Evolutionary conservation across 1,284 basidiomycete genomes (phyloP).

Genomic region (Meripilus lineatus): DNA sequence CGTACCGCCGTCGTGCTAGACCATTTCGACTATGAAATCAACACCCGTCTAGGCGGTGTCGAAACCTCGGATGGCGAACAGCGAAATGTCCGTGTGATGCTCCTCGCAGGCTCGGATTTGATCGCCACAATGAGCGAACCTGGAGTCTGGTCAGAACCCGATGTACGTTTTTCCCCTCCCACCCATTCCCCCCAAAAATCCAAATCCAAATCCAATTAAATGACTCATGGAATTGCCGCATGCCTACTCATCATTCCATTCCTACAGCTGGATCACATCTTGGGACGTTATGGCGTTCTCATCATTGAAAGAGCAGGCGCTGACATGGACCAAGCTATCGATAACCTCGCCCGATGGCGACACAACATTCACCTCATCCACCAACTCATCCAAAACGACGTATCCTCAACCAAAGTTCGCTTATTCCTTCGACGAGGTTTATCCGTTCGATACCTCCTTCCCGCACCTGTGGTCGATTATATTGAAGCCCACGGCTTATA

Average conservation of each 20-base stretch:
- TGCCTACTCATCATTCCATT: neutral
- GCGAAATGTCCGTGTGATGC: slow-evolving; percentile 75
- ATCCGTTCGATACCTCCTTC: slow-evolving; percentile 91
- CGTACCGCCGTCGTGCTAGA: slow-evolving; percentile 95
- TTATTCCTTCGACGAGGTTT: slow-evolving; percentile 91
- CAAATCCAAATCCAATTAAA: neutral
- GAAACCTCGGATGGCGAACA: slow-evolving; percentile 59
- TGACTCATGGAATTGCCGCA: slow-evolving; percentile 4
- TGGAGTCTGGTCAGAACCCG: slow-evolving; percentile 95
- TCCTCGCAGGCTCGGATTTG: slow-evolving; percentile 94
- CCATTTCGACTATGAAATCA: slow-evolving; percentile 93
- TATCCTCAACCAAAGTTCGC: slow-evolving; percentile 91
- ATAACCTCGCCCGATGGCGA: slow-evolving; percentile 72
- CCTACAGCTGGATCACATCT: slow-evolving; percentile 85
- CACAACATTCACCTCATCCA: slow-evolving; percentile 93
- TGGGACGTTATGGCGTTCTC: slow-evolving; percentile 90
- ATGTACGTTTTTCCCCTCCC: slow-evolving; percentile 51
- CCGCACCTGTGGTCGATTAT: slow-evolving; percentile 90
- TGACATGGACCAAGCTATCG: slow-evolving; percentile 81
- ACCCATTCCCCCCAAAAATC: neutral
- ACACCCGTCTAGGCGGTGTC: slow-evolving; percentile 73
- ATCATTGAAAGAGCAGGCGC: slow-evolving; percentile 96
- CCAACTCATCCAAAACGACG: slow-evolving; percentile 98
- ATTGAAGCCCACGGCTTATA: slow-evolving; percentile 82
- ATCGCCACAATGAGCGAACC: slow-evolving; percentile 98